phyloP scores from a whole-genome alignment of 106 monocot genomes.

The Allium fistulosum region DNA sequence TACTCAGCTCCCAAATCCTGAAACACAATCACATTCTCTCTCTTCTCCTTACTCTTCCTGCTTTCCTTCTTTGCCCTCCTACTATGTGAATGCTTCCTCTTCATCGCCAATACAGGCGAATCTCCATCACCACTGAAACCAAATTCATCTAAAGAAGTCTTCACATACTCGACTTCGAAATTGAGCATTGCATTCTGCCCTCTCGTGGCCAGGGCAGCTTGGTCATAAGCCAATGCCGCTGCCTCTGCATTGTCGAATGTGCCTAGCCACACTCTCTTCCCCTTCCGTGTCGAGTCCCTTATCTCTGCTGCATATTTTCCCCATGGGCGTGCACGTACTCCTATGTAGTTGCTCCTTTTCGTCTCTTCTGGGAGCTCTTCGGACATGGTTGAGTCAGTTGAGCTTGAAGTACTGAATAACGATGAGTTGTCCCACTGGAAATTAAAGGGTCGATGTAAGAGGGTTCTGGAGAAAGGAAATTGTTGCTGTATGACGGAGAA shows the following conservation, averaged over 20 bases:
- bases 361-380: background rate
- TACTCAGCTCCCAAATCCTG: slow-evolving; percentile 7
- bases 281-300: slow-evolving; percentile 11
- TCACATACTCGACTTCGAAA: slow-evolving; percentile 9
- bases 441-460: too few species aligned
- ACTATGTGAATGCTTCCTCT: slow-evolving; percentile 1
- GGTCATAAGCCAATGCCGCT: slow-evolving; percentile 25
- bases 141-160: background rate
- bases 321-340: slow-evolving; percentile 16
- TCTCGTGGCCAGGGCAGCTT: slow-evolving; percentile 14
- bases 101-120: slow-evolving; percentile 5
- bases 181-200: slow-evolving; percentile 17
- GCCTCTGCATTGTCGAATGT: slow-evolving; percentile 25
- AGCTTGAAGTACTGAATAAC: too few species aligned
- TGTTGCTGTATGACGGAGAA: too few species aligned
- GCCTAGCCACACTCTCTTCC: slow-evolving; percentile 16
- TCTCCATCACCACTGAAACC: background rate
- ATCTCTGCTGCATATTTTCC: slow-evolving; percentile 24
- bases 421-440: too few species aligned
- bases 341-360: background rate
- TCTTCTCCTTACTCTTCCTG: too few species aligned
- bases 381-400: too few species aligned
- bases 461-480: too few species aligned
- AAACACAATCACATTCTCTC: background rate
- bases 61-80: background rate